Conservation (phyloP, 78 protist species). For the Dictyostelium brefeldianum region DNA sequence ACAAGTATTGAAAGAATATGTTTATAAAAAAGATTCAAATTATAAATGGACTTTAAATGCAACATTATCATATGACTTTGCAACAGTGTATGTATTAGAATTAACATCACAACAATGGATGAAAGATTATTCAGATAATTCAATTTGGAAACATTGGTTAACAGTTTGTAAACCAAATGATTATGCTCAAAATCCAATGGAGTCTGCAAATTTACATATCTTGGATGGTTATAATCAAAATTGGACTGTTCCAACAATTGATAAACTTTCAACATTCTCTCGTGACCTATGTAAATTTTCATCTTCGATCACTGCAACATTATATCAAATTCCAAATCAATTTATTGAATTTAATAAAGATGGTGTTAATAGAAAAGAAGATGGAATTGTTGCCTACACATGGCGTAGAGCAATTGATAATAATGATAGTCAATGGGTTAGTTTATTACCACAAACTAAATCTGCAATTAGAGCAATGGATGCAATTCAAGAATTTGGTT, state of each 20-base stretch:
- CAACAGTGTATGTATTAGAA: not conserved
- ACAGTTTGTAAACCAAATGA: conserved; percentile 1
- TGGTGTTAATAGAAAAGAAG: conserved; percentile 12
- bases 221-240: not conserved
- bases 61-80: not conserved
- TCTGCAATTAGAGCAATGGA: conserved; percentile 36
- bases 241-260: not conserved
- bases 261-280: not conserved
- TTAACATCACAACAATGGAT: conserved; percentile 23
- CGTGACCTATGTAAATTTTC: not conserved
- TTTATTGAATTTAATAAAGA: conserved; percentile 21
- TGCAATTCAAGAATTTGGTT: conserved; percentile 34
- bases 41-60: conserved; percentile 27
- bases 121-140: not conserved
- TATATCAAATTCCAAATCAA: conserved; percentile 58
- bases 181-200: not conserved
- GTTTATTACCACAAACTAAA: conserved; percentile 30
- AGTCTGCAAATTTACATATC: not conserved
- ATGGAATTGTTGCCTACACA: conserved; percentile 44
- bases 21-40: not conserved
- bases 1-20: conserved; percentile 6
- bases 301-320: not conserved
- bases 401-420: conserved; percentile 39
- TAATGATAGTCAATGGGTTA: conserved; percentile 2
- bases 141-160: conserved; percentile 21